Evolutionary conservation across 768 basidiomycete genomes (phyloP).

Genomic region (Strobilomyces dryophilus): DNA sequence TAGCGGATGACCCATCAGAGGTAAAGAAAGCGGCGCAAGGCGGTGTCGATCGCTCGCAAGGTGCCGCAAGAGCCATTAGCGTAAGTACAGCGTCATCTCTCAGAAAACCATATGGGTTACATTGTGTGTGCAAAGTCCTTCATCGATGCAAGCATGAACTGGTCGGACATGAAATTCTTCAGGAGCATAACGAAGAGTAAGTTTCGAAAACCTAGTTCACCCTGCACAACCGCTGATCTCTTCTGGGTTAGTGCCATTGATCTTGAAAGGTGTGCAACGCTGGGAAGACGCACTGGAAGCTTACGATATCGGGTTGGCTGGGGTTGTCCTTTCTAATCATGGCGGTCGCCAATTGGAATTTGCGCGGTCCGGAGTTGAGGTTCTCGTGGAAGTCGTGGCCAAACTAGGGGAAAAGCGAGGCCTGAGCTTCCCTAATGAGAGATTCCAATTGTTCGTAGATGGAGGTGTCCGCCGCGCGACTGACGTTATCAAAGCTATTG

Average conservation of each 20-base stretch:
- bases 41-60: conserved; percentile 77
- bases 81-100: conserved; percentile 37
- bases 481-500: conserved; percentile 85
- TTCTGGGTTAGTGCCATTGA: conserved; percentile 67
- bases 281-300: conserved; percentile 90
- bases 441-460: conserved; percentile 85
- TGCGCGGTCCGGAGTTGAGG: conserved; percentile 83
- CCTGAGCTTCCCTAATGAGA: conserved; percentile 68
- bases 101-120: not conserved
- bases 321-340: conserved; percentile 85
- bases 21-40: conserved; percentile 43
- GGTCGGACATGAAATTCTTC: conserved; percentile 68
- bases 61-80: conserved; percentile 91
- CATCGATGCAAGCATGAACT: conserved; percentile 87
- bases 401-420: conserved; percentile 66
- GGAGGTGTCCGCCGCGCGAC: conserved; percentile 93
- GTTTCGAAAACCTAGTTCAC: conserved; percentile 7
- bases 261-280: conserved; percentile 86
- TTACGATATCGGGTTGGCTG: conserved; percentile 68
- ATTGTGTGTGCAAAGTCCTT: conserved; percentile 55
- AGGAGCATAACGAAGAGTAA: conserved; percentile 68
- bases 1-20: conserved; percentile 54
- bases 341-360: conserved; percentile 78
- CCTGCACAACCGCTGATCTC: conserved; percentile 1
- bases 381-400: conserved; percentile 81